phyloP scores from a whole-genome alignment of 2,329 filamentous ascomycete genomes.

The Aspergillus sp. region DNA sequence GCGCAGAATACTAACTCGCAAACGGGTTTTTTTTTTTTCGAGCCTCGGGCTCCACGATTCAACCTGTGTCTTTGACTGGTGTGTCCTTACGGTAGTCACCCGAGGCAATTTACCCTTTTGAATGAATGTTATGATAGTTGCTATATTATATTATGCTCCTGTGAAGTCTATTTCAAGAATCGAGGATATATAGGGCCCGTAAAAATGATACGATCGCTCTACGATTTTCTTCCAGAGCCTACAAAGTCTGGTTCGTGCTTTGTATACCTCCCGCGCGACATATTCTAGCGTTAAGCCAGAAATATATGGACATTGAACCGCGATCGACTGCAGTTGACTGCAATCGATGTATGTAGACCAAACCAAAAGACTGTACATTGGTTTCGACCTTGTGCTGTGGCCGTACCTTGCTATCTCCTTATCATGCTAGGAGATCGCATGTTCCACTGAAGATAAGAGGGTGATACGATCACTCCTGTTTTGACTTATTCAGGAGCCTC shows the following conservation, averaged over 20 bases:
- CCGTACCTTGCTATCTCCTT: background rate
- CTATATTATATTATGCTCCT: background rate
- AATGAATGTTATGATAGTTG: constrained; percentile 2
- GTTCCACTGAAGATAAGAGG: background rate
- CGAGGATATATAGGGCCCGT: background rate
- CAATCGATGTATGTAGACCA: background rate
- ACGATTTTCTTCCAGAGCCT: background rate
- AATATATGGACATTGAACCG: background rate
- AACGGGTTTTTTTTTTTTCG: background rate
- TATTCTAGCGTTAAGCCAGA: background rate
- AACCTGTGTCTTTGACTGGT: background rate
- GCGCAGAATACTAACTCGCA: background rate
- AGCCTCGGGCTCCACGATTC: background rate
- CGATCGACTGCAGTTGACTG: too few relatives aligned
- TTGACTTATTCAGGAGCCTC: constrained; percentile 33
- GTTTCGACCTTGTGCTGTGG: background rate
- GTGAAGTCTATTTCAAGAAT: background rate
- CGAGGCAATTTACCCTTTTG: background rate
- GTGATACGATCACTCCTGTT: constrained; percentile 29
- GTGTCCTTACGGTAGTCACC: background rate
- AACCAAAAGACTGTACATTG: background rate
- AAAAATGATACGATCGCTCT: background rate
- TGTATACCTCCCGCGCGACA: background rate
- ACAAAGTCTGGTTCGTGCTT: background rate
- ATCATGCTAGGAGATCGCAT: background rate